phyloP scores from a whole-genome alignment of 2,329 filamentous ascomycete genomes.

The Paraphoma chrysanthemicola region DNA sequence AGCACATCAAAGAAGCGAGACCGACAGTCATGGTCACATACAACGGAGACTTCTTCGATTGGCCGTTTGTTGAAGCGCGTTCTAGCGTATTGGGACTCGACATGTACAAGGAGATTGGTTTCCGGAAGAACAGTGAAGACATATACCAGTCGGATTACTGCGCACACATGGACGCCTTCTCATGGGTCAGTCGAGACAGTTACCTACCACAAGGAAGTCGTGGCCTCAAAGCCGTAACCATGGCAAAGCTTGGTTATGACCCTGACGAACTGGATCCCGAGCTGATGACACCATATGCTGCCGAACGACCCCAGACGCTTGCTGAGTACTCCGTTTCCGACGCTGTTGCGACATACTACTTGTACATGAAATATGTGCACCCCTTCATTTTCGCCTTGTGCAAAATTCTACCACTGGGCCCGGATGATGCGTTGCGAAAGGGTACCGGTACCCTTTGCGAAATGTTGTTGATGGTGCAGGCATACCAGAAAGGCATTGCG shows the following conservation, averaged over 20 bases:
- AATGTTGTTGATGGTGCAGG: slow-evolving; percentile 99
- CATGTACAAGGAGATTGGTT: slow-evolving; percentile 99
- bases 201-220: slow-evolving; percentile 97
- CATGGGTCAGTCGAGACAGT: slow-evolving; percentile 98
- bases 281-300: slow-evolving; percentile 89
- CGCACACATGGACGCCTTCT: slow-evolving; percentile 98
- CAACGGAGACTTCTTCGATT: slow-evolving; percentile 99
- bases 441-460: slow-evolving; percentile 98
- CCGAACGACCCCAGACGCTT: slow-evolving; percentile 88
- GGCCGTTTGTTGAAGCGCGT: slow-evolving; percentile 95
- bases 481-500: slow-evolving; percentile 89
- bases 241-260: slow-evolving; percentile 97
- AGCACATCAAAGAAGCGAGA: slow-evolving; percentile 91
- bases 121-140: slow-evolving; percentile 92
- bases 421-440: slow-evolving; percentile 91
- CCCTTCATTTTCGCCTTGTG: slow-evolving; percentile 99
- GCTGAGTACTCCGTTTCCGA: slow-evolving; percentile 99
- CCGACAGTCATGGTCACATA: slow-evolving; percentile 99
- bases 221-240: slow-evolving; percentile 95
- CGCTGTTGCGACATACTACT: slow-evolving; percentile 96
- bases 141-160: slow-evolving; percentile 96
- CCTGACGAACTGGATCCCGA: slow-evolving; percentile 97
- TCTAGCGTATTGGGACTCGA: slow-evolving; percentile 95
- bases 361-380: slow-evolving; percentile 99
- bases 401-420: slow-evolving; percentile 91